These are phyloP conservation scores for Knufia petricola DNA, from an alignment of 2,329 filamentous ascomycete species.

Conservation along the genomic window DNA sequence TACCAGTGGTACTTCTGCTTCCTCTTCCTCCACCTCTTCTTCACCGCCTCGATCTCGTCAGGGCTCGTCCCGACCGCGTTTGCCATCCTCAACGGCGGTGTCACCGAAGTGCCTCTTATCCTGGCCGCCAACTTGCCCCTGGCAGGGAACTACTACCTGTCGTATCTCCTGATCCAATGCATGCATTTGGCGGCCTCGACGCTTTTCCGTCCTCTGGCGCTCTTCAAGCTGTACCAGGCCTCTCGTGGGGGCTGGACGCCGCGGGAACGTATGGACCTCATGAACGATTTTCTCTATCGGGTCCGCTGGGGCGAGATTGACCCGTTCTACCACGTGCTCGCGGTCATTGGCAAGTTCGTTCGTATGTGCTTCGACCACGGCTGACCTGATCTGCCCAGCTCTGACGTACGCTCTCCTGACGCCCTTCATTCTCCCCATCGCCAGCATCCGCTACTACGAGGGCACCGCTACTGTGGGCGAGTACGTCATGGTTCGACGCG, in stretches of 20 bases:
- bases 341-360: constrained; percentile 3
- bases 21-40: constrained; percentile 6
- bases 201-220: neutral
- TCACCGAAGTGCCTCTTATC: constrained; percentile 5
- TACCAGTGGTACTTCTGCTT: constrained; percentile 4
- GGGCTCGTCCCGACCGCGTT: constrained; percentile 4
- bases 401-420: too few species aligned
- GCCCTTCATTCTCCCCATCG: too few species aligned
- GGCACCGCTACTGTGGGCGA: constrained; percentile 55
- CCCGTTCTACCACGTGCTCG: neutral
- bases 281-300: neutral
- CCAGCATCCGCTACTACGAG: constrained; percentile 56
- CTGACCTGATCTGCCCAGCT: too few species aligned
- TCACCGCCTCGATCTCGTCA: constrained; percentile 5
- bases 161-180: neutral
- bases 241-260: neutral
- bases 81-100: neutral
- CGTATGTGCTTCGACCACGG: too few species aligned
- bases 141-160: constrained; percentile 8
- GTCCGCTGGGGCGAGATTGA: constrained; percentile 4
- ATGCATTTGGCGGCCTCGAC: neutral
- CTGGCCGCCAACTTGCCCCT: constrained; percentile 8
- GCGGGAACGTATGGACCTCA: neutral
- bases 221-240: neutral
- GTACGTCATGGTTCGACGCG: constrained; percentile 52